phyloP scores from a whole-genome alignment of 768 basidiomycete genomes.

The Trametes gibbosa region DNA sequence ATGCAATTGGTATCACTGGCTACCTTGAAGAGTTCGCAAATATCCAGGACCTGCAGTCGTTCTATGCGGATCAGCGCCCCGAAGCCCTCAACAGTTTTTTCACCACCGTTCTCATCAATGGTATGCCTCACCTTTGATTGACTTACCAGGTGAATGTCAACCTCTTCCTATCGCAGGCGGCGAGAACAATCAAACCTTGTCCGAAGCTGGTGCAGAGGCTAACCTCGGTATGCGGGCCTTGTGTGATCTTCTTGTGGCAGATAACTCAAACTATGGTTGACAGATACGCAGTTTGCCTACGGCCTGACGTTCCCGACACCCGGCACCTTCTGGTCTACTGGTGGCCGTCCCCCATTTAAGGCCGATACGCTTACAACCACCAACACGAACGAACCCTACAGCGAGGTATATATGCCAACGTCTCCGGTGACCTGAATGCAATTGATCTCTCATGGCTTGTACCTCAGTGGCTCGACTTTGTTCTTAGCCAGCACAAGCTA shows the following conservation, averaged over 20 bases:
- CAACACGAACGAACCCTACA: conserved; percentile 51
- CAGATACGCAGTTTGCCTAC: conserved; percentile 63
- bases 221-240: conserved; percentile 38
- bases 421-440: no score
- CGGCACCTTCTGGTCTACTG: conserved; percentile 59
- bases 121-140: conserved; percentile 30
- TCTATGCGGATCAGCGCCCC: conserved; percentile 32
- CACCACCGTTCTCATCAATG: conserved; percentile 52
- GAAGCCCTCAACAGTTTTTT: conserved; percentile 43
- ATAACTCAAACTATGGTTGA: no score
- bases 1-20: conserved; percentile 35
- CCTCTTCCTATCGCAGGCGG: conserved; percentile 46
- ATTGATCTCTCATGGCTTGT: no score
- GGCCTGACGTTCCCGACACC: conserved; percentile 64
- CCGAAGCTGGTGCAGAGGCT: conserved; percentile 59
- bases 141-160: not conserved
- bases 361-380: conserved; percentile 42
- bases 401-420: conserved; percentile 28
- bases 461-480: conserved; percentile 58
- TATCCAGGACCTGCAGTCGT: conserved; percentile 29
- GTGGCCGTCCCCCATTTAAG: conserved; percentile 56
- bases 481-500: conserved; percentile 43
- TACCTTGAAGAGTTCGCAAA: conserved; percentile 37
- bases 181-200: conserved; percentile 53
- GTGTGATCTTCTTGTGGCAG: not conserved